Evolutionary conservation across 2,329 filamentous ascomycete genomes (phyloP).

Genomic region (Paracoccidioides lutzii): DNA sequence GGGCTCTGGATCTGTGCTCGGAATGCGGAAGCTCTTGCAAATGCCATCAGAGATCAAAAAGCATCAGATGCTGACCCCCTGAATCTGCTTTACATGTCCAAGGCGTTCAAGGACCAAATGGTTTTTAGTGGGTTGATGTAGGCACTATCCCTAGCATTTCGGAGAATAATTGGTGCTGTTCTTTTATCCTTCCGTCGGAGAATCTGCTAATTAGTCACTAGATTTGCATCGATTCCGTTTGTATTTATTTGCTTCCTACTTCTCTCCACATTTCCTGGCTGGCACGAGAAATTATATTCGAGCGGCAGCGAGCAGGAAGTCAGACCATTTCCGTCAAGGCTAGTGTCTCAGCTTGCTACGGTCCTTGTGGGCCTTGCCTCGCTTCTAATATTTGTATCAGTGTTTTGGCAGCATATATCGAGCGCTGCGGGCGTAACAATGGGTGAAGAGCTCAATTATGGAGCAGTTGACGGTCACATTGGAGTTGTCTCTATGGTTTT

Average conservation of each 20-base stretch:
- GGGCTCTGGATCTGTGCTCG: constrained; percentile 92
- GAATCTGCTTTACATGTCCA: constrained; percentile 40
- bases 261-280: constrained; percentile 90
- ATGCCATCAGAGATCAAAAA: constrained; percentile 47
- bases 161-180: too few relatives aligned
- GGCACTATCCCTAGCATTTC: background rate
- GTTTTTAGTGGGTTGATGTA: constrained; percentile 12
- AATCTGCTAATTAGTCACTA: constrained; percentile 23
- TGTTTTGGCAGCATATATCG: constrained; percentile 63
- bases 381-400: constrained; percentile 53
- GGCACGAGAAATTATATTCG: constrained; percentile 81
- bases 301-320: constrained; percentile 75
- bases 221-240: constrained; percentile 94
- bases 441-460: constrained; percentile 83
- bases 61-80: constrained; percentile 85
- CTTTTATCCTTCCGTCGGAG: background rate
- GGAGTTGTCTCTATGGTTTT: constrained; percentile 93
- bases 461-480: constrained; percentile 71
- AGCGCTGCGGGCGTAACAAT: constrained; percentile 90
- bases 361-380: constrained; percentile 68
- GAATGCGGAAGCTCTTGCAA: constrained; percentile 85
- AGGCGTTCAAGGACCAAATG: constrained; percentile 10
- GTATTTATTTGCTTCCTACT: constrained; percentile 92
- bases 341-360: constrained; percentile 83
- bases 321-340: constrained; percentile 82